Evolutionary conservation across 805 yeast genomes (phyloP).

Genomic region (Yarrowia divulgata): DNA sequence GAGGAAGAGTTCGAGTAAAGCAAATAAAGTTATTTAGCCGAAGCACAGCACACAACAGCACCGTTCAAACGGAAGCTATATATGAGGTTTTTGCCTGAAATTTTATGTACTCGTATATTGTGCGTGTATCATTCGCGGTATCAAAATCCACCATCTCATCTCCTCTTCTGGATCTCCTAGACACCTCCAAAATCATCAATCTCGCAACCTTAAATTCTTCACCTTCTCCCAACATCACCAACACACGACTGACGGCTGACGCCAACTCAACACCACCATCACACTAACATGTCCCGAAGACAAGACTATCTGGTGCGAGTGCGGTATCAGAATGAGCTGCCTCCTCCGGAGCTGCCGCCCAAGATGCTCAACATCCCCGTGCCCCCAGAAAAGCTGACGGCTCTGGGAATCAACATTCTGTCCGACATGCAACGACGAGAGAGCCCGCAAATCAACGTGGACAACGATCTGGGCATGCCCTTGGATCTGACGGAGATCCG

Average conservation of each 20-base stretch:
- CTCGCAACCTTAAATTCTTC: conserved; percentile 13
- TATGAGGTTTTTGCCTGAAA: too few relatives aligned
- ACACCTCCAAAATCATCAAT: too few relatives aligned
- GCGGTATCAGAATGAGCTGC: conserved; percentile 83
- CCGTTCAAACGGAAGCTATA: too few relatives aligned
- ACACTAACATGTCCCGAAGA: conserved; percentile 45
- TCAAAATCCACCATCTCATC: not conserved
- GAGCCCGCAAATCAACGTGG: conserved; percentile 53
- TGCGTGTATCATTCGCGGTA: too few relatives aligned
- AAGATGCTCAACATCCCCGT: conserved; percentile 68
- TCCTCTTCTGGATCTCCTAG: not conserved
- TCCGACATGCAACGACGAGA: conserved; percentile 77
- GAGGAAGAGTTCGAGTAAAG: not conserved
- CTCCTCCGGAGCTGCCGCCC: conserved; percentile 94
- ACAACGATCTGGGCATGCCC: conserved; percentile 71
- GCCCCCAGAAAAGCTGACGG: conserved; percentile 57
- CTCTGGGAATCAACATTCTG: conserved; percentile 59
- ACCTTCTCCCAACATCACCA: conserved; percentile 11
- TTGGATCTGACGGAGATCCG: conserved; percentile 73
- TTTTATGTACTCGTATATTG: too few relatives aligned
- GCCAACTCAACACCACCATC: not conserved
- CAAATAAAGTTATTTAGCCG: not conserved
- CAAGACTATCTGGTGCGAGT: conserved; percentile 67
- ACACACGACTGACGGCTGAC: not conserved
- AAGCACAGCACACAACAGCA: too few relatives aligned